Evolutionary conservation across 2,329 filamentous ascomycete species (phyloP).

Genomic region (Fusarium buxicola): DNA sequence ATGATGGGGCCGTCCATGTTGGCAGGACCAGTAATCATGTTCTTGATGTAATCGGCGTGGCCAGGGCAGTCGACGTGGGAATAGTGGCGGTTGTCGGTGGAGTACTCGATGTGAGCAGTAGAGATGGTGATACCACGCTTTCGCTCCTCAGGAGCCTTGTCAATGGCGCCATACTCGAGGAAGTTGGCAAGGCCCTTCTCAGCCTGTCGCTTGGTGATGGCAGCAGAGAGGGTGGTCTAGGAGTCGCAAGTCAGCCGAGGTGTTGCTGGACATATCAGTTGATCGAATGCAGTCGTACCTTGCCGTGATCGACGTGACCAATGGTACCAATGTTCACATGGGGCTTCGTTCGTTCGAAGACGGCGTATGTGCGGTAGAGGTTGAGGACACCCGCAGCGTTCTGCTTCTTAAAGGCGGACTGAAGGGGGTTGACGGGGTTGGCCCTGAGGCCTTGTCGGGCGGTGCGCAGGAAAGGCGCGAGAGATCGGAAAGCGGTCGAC

Average conservation of each 20-base stretch:
- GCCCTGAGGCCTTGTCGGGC: slow-evolving; percentile 79
- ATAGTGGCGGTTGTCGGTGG: slow-evolving; percentile 94
- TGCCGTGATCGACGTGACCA: slow-evolving; percentile 99
- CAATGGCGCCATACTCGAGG: slow-evolving; percentile 97
- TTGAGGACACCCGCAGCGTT: slow-evolving; percentile 73
- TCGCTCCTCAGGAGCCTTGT: slow-evolving; percentile 98
- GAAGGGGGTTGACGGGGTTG: slow-evolving; percentile 80
- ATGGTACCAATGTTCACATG: slow-evolving; percentile 99
- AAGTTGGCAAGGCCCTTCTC: slow-evolving; percentile 94
- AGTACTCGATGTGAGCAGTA: slow-evolving; percentile 98
- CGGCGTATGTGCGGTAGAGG: slow-evolving; percentile 73
- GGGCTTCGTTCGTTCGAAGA: slow-evolving; percentile 91
- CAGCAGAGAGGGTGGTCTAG: slow-evolving; percentile 96
- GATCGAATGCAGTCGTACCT: slow-evolving; percentile 68
- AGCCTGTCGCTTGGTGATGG: slow-evolving; percentile 98
- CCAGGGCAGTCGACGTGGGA: slow-evolving; percentile 99
- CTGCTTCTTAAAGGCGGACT: slow-evolving; percentile 73
- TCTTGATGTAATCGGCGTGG: slow-evolving; percentile 99
- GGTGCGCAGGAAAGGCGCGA: slow-evolving; percentile 84
- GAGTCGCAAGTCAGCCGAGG: slow-evolving; percentile 32
- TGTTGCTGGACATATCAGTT: slow-evolving; percentile 9
- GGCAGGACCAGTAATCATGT: slow-evolving; percentile 99
- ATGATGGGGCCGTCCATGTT: slow-evolving; percentile 99
- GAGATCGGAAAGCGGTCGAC: slow-evolving; percentile 82
- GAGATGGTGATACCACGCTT: slow-evolving; percentile 99